Evolutionary conservation across 2,329 filamentous ascomycete genomes (phyloP).

Genomic region (Talaromyces funiculosus): DNA sequence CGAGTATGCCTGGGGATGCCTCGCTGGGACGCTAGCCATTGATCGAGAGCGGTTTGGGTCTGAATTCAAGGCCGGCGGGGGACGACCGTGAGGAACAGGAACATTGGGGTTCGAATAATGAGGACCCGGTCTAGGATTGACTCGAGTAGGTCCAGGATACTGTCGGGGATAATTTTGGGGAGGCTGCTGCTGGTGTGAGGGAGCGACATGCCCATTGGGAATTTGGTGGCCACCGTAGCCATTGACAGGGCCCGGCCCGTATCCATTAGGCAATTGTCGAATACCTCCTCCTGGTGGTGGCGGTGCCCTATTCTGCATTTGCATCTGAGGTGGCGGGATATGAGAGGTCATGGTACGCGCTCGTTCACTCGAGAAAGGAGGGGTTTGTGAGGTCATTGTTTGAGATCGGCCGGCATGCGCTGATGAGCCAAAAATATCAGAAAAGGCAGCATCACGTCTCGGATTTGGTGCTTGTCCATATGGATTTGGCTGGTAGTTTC

Average conservation of each 20-base stretch:
- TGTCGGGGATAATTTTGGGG: conserved; percentile 57
- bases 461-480: conserved; percentile 46
- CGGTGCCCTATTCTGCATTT: conserved; percentile 38
- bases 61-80: conserved; percentile 68
- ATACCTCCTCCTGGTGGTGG: conserved; percentile 25
- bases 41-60: conserved; percentile 92
- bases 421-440: conserved; percentile 86
- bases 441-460: conserved; percentile 91
- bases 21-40: conserved; percentile 57
- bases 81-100: conserved; percentile 43
- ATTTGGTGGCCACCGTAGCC: conserved; percentile 34
- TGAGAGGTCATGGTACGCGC: conserved; percentile 71
- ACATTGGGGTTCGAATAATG: conserved; percentile 56
- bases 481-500: conserved; percentile 50
- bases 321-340: conserved; percentile 39
- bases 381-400: conserved; percentile 81
- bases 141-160: conserved; percentile 65
- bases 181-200: conserved; percentile 8
- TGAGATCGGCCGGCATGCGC: conserved; percentile 86
- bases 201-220: conserved; percentile 4
- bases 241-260: conserved; percentile 34
- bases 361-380: conserved; percentile 59
- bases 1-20: conserved; percentile 68
- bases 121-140: conserved; percentile 56
- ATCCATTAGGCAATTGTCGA: conserved; percentile 43